phyloP scores from a whole-genome alignment of 345 rosid genomes.

The Eucalyptus guilfoylei region DNA sequence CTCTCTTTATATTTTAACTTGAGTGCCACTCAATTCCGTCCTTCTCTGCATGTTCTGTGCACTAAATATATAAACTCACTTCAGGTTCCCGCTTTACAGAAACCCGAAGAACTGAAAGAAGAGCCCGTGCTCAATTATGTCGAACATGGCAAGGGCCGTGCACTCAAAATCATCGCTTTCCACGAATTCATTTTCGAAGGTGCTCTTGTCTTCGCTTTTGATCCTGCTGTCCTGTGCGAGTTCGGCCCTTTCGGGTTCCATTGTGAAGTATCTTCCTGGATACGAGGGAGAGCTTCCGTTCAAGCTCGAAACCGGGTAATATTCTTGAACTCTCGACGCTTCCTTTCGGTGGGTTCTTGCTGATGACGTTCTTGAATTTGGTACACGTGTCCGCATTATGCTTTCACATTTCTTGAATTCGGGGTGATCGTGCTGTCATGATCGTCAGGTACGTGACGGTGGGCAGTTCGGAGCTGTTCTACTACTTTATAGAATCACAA shows the following conservation, averaged over 20 bases:
- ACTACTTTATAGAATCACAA: constrained; percentile 14
- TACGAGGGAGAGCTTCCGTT: constrained; percentile 17
- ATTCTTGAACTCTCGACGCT: background rate
- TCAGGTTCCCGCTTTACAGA: background rate
- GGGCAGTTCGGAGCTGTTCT: constrained; percentile 2
- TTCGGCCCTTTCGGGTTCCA: background rate
- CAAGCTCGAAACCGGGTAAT: constrained; percentile 20
- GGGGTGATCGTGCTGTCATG: background rate
- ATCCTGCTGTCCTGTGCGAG: background rate
- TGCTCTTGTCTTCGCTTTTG: background rate
- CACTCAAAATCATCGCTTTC: background rate
- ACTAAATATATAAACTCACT: background rate
- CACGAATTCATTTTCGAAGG: background rate
- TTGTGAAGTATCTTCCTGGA: constrained; percentile 13
- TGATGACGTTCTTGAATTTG: too few relatives aligned
- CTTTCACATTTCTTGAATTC: background rate
- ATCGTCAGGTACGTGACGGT: background rate
- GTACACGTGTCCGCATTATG: too few relatives aligned
- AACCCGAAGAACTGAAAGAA: background rate
- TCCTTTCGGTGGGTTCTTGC: background rate
- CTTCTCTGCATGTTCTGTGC: too few relatives aligned
- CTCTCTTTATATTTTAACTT: too few relatives aligned
- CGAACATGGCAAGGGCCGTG: background rate
- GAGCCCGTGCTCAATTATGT: background rate
- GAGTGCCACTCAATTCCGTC: too few relatives aligned